Base-by-base conservation (phyloP, 768 basidiomycete species). In the Mrakia hoshinonis region DNA sequence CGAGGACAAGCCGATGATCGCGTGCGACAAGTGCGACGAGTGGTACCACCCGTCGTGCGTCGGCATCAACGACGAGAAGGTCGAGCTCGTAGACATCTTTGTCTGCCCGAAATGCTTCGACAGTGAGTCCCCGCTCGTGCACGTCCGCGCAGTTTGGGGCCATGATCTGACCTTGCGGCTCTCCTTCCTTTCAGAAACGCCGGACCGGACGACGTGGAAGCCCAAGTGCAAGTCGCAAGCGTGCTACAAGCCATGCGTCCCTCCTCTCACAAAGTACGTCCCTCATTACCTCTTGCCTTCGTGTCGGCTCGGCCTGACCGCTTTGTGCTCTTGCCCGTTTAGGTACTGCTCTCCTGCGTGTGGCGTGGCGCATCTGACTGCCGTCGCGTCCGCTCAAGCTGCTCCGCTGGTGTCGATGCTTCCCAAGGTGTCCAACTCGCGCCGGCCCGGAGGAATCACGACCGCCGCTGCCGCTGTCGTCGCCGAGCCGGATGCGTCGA, bases 1-100 rank as follows among this genome's bases (percentile, higher is more conserved):
- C 74, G 89, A 92, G 78, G 90, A 91, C 77, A 83, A 85, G 65
- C 84, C 88, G 73, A 95, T 95, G 92, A 92, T 95, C 78, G 92
- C 90, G 34, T 95, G 92, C 77, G 92, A 95, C 81, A 84, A 87
- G 91, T 91, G 92, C 79, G 92, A 94, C 76, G 90, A 93, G 73
- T 96, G 92, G 92, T 95, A 91, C 78, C 92, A 96, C 77, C 89
- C 89, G 0, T 83, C 86, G 61, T 96, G 92, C 75, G 87, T 94
- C 34, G 81, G 85, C 51, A 89, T 94, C 84, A 85, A 86, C 31
- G 91, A 94, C 73, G 81, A 86, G 9, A 86, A 88, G 75, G 85
- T 92, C 46, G 90, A 93, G 75, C 85, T 96, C 20, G 89, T 96
- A 43, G 93, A 95, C 81, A 89, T 90, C 78, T 95, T 95, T 79